Conservation (phyloP, 2,329 filamentous ascomycete genomes). For the Colletotrichum chlorophyti region DNA sequence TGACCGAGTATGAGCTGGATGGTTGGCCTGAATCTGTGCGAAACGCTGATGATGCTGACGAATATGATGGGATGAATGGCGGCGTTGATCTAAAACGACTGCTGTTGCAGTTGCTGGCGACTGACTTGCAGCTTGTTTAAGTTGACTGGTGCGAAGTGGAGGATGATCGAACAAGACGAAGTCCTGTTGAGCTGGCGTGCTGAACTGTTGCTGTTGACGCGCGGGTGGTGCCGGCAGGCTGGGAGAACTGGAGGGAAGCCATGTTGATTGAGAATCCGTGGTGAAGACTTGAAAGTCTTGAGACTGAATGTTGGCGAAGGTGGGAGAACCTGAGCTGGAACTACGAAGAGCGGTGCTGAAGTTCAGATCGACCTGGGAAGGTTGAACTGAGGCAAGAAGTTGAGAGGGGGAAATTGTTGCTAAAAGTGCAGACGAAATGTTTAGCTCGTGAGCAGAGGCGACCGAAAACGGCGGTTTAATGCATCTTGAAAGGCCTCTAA, state of each 20-base stretch:
- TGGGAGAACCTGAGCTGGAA: constrained; percentile 59
- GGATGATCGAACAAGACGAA: constrained; percentile 77
- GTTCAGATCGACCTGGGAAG: constrained; percentile 77
- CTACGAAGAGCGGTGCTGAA: constrained; percentile 79
- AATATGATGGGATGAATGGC: constrained; percentile 50
- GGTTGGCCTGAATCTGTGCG: constrained; percentile 65
- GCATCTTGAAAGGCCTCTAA: constrained; percentile 14
- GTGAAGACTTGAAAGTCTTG: constrained; percentile 79
- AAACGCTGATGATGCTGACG: constrained; percentile 61
- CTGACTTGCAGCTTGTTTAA: constrained; percentile 49
- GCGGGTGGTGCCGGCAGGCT: constrained; percentile 69
- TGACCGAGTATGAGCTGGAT: constrained; percentile 59
- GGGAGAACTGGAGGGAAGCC: constrained; percentile 74
- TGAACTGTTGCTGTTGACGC: constrained; percentile 58
- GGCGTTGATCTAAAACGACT: constrained; percentile 43
- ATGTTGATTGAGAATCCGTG: constrained; percentile 84
- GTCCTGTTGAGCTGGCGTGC: constrained; percentile 66
- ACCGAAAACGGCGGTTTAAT: constrained; percentile 12
- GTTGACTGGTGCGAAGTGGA: constrained; percentile 48
- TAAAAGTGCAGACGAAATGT: constrained; percentile 54
- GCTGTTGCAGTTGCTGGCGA: constrained; percentile 39
- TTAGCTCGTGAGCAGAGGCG: constrained; percentile 10
- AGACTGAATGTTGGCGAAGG: constrained; percentile 65
- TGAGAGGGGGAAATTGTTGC: constrained; percentile 68
- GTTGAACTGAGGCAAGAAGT: constrained; percentile 74